A percentile compares a stretch with the other conserved stretches of the same genome.
These are phyloP conservation scores for Xerocomus minutiporus DNA, from an alignment of 1,284 basidiomycete genomes.

Conservation along the genomic window DNA sequence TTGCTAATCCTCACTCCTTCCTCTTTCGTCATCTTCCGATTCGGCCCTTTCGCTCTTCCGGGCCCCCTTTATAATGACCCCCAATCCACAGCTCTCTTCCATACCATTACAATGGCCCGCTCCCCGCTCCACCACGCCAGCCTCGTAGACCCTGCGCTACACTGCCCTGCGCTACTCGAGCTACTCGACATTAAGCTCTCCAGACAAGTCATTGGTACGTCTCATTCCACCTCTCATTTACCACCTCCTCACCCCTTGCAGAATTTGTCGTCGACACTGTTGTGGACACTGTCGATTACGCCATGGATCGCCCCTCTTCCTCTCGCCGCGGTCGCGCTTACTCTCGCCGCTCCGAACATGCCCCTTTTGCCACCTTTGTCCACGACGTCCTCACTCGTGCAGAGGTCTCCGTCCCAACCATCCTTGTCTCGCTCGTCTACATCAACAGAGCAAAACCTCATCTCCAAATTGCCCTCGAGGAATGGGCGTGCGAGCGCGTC, in stretches of 20 bases:
- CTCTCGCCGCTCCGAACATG: slow-evolving; percentile 47
- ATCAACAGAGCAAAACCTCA: slow-evolving; percentile 68
- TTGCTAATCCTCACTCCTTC: slow-evolving; percentile 31
- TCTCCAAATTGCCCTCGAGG: slow-evolving; percentile 68
- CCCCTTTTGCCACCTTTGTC: slow-evolving; percentile 58
- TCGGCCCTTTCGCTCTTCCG: slow-evolving; percentile 26
- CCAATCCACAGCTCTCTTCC: slow-evolving; percentile 4
- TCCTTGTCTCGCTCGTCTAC: slow-evolving; percentile 65
- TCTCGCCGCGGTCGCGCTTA: slow-evolving; percentile 46
- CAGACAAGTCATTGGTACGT: slow-evolving; percentile 57
- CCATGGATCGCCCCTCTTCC: slow-evolving; percentile 57
- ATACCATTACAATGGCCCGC: slow-evolving; percentile 14
- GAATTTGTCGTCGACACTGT: slow-evolving; percentile 66
- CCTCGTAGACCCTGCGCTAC: slow-evolving; percentile 56
- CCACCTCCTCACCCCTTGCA: slow-evolving; percentile 25
- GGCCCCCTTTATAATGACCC: slow-evolving; percentile 32
- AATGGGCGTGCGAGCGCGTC: slow-evolving; percentile 75
- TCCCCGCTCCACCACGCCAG: slow-evolving; percentile 54
- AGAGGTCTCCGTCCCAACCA: slow-evolving; percentile 59
- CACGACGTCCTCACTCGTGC: slow-evolving; percentile 61
- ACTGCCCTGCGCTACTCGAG: slow-evolving; percentile 59
- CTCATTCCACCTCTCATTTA: neutral
- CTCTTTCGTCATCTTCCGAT: slow-evolving; percentile 32
- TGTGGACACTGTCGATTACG: slow-evolving; percentile 66
- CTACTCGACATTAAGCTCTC: slow-evolving; percentile 60